Evolutionary conservation across 148 eudicot genomes (phyloP), one percentile per base, ranked within the genome.

Genomic region (Mesembryanthemum crystallinum): DNA sequence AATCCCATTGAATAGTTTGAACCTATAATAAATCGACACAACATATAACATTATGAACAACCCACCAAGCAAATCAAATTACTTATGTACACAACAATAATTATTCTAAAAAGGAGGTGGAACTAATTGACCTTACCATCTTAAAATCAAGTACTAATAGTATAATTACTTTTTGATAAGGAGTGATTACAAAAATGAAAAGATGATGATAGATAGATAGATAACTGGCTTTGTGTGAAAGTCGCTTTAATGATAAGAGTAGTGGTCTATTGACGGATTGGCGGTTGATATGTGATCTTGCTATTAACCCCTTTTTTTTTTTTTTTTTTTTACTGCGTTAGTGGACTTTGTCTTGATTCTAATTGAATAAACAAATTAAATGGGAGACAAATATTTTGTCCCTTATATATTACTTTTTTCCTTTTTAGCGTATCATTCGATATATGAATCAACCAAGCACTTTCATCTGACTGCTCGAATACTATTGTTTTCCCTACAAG

Each of bases 181-280:
- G 18, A 61, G 17, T 20, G 27, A 59, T 20, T 24, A 59, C 9
- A 24, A 3, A 59, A 59, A 8, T 13, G 30, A 37, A 32, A 9
- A 11, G 20, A n/a, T 24, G 20, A n/a, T 24, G 49, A 23, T n/a
- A 65, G 78, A 76, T 76, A 76, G n/a, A n/a, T n/a, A 76, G 78
- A 35, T 35, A 35, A 35, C 39, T 35, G 55, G 11, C n/a, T n/a
- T n/a, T n/a, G n/a, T n/a, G n/a, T n/a, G n/a, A n/a, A n/a, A n/a
- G n/a, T n/a, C n/a, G 8, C 7, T 15, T 30, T 52, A 9, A 52
- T 51, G 69, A 75, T 49, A 24, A 64, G 60, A 49, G 66, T 67
- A 18, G 72, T 37, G 27, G 57, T 67, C 17, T 33, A 67, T 54
- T 55, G 37, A 51, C 6, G 13, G 13, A 24, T 20, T 27, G 72